Base-by-base conservation (phyloP, 805 yeast genomes). In the Saccharomycopsis fibuligera region DNA sequence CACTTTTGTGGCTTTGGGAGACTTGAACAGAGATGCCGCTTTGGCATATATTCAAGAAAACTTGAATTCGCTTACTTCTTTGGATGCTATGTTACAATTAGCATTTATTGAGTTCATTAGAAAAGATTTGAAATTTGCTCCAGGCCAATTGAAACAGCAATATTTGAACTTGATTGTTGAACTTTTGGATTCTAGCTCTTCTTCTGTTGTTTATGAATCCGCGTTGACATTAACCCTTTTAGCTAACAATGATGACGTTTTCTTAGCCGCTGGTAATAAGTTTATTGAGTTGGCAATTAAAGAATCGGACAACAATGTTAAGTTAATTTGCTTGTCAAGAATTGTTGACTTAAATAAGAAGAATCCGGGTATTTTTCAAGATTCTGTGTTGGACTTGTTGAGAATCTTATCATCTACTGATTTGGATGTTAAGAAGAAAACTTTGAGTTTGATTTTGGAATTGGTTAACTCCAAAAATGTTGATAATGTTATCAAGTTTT, bases 231-330 rank as follows among this genome's bases (percentile, higher is more conserved):
- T 86, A 59, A 76, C 83, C 27, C 68, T 68, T 22, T 69, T 88
- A 50, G 74, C 89, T 5, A 52, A 35, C 27, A 64, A 70, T 47
- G 78, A 81, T 47, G 83, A 90, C 23, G 79, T 85, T 17, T 75
- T 91, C 48, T 70, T 80, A 47, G 76, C 81, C 54, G 93, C 96
- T 14, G 98, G 96, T 35, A 67, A 80, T 48, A 88, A 88, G 64
- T 84, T 88, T 60, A 81, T 91, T 53, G 96, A 87, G 50, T 74
- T 93, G 58, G 95, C 96, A 30, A 81, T 83, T 57, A 86, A 84
- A 62, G 98, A 89, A 63, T 75, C 96, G n/a, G 98, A 93, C 66
- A 90, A 86, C 69, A 93, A 90, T 61, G 90, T 91, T 58, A 95
- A 95, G 67, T 76, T 93, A 56, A 90, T 91, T 60, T 93, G 95